A percentile compares a stretch with the other conserved stretches of the same genome.
Evolutionary conservation across 768 basidiomycete species (phyloP).

Genomic region (Rhizopogon roseolus): DNA sequence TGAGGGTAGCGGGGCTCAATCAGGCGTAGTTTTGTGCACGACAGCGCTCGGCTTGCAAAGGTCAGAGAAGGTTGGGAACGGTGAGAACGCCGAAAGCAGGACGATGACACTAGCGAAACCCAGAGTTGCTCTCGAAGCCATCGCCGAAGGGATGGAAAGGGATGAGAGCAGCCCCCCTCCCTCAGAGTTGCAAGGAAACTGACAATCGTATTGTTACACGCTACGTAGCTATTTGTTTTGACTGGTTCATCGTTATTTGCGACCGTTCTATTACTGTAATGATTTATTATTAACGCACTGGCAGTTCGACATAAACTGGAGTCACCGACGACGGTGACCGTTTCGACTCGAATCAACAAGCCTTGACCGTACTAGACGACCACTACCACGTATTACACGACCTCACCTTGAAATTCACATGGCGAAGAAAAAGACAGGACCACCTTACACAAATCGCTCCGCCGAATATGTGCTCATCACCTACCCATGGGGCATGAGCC

Average conservation of each 20-base stretch:
- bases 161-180: slow-evolving; percentile 6
- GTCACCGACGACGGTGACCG: too few species aligned
- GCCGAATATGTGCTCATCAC: slow-evolving; percentile 19
- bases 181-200: background rate
- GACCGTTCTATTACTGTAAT: background rate
- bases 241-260: background rate
- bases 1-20: slow-evolving; percentile 7
- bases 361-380: too few species aligned
- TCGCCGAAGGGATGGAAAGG: slow-evolving; percentile 25
- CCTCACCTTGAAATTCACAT: background rate
- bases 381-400: too few species aligned
- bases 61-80: slow-evolving; percentile 31
- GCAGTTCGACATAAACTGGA: too few species aligned
- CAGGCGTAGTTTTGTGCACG: slow-evolving; percentile 43
- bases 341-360: too few species aligned
- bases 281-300: slow-evolving; percentile 1
- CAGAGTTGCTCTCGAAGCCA: slow-evolving; percentile 43
- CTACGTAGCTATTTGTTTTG: background rate
- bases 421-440: slow-evolving; percentile 17
- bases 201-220: background rate
- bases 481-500: slow-evolving; percentile 18
- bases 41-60: slow-evolving; percentile 49
- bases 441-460: slow-evolving; percentile 20
- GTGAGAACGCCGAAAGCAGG: slow-evolving; percentile 42
- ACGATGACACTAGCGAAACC: slow-evolving; percentile 46